Base-by-base conservation (phyloP, 148 eudicot genomes). In the Chenopodium formosanum region DNA sequence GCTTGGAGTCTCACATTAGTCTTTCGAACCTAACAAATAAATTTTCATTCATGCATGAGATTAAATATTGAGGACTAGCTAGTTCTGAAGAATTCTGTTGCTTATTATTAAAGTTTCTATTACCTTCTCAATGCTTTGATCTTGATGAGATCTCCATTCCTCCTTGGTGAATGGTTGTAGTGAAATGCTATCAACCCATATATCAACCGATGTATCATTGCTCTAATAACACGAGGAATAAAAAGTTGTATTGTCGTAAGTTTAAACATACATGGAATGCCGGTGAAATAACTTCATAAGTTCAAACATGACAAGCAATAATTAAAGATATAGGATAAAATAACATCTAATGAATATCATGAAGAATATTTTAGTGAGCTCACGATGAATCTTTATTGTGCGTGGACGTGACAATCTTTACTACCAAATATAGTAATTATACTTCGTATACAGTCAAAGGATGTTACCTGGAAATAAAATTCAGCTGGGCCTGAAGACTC, bases 81-180 rank as follows among this genome's bases (percentile, higher is more conserved):
- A 62, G 66, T 20, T 58, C 1, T 58, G 22, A 25, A 25, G 25
- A 25, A 25, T 25, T 25, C 25, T 25, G 25, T 25, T 25, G 25
- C 25, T 25, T 25, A 25, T 25, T 25, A 25, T 25, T 25, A 25
- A 25, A 25, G 25, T 25, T 25, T 25, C 25, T 25, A 25, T 25
- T 25, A 25, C 25, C 92, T 88, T 92, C 34, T 90, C 86, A 62
- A 90, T 85, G 88, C 88, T 89, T 75, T 88, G 84, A 40, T 86
- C 80, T 80, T 87, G 98, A 73, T 92, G 96, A 76, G 92, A 91
- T 80, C 73, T 88, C 98, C 98, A 94, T 69, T 94, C 87, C 58
- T 90, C 81, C 52, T 89, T 47, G n/a, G 94, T 92, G 29, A 94
- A 94, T 19, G 97, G 94, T 78, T 90, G 98, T 10, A 94, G 68